Conservation (phyloP, 164 flowering plant species). For the grape (Vitis vinifera) region DNA sequence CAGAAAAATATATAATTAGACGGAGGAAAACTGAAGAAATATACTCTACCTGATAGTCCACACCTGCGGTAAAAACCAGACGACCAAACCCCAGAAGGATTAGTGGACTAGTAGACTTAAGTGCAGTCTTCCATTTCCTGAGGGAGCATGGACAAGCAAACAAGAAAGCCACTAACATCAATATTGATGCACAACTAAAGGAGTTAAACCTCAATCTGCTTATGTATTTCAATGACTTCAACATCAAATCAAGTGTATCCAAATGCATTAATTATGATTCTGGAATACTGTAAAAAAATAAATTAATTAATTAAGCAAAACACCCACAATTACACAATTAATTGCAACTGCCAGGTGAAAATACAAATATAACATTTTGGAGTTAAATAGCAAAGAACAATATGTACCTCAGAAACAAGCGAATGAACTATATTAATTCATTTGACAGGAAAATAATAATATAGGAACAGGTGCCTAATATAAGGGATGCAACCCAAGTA, state of each 20-base stretch:
- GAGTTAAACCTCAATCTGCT: neutral
- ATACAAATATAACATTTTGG: no score
- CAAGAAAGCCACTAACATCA: neutral
- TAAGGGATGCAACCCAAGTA: no score
- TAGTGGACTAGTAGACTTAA: conserved; percentile 68
- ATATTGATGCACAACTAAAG: neutral
- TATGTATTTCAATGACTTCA: neutral
- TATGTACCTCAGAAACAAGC: no score
- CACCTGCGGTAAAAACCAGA: conserved; percentile 66
- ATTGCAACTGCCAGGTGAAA: no score
- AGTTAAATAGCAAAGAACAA: no score
- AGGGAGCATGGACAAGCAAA: conserved; percentile 11
- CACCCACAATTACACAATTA: no score
- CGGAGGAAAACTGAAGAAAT: neutral
- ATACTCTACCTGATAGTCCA: conserved; percentile 78
- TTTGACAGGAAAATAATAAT: no score
- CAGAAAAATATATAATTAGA: neutral
- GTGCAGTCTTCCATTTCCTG: conserved; percentile 62
- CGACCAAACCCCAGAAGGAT: conserved; percentile 78
- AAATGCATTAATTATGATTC: no score
- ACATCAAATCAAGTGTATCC: neutral
- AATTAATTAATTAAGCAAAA: no score
- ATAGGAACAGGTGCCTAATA: no score
- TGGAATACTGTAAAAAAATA: no score
- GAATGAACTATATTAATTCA: no score